phyloP scores from a whole-genome alignment of 352 stramenopile species.

The Aphanomyces cochlioides region DNA sequence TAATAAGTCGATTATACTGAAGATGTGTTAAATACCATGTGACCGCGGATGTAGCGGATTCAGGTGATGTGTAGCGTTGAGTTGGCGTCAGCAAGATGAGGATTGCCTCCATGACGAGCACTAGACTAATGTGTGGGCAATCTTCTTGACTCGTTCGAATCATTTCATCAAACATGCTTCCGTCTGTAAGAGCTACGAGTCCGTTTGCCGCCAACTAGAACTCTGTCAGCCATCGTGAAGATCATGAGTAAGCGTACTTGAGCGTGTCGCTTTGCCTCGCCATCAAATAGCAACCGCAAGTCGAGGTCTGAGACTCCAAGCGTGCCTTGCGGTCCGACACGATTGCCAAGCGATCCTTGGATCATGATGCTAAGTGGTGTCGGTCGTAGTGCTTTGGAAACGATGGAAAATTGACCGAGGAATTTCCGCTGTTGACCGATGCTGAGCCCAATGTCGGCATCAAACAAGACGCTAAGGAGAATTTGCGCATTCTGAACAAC shows the following conservation, averaged over 20 bases:
- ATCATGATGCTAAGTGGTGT: conserved; percentile 23
- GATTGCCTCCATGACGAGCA: conserved; percentile 75
- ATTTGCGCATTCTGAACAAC: neutral
- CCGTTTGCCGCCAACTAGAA: conserved; percentile 25
- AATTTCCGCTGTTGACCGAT: conserved; percentile 28
- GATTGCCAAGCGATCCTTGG: conserved; percentile 11
- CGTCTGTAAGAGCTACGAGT: conserved; percentile 3
- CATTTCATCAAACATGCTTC: conserved; percentile 39
- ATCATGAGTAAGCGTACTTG: conserved; percentile 3
- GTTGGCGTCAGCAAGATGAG: conserved; percentile 72
- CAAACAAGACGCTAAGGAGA: conserved; percentile 16
- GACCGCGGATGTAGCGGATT: conserved; percentile 44
- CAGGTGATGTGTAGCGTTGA: conserved; percentile 58
- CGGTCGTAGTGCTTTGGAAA: conserved; percentile 16
- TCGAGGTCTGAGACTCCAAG: conserved; percentile 8
- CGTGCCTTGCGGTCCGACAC: neutral
- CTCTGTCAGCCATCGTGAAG: neutral
- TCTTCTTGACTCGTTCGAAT: conserved; percentile 26
- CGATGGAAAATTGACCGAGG: conserved; percentile 24
- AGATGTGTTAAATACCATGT: conserved; percentile 43
- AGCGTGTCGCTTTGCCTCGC: conserved; percentile 17
- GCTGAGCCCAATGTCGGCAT: conserved; percentile 29
- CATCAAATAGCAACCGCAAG: neutral
- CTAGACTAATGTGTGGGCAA: conserved; percentile 34
- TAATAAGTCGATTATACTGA: neutral